Evolutionary conservation across 2,329 filamentous ascomycete genomes (phyloP), one percentile per base, ranked within the genome.

Genomic region (Gnomoniopsis smithogilvyi): DNA sequence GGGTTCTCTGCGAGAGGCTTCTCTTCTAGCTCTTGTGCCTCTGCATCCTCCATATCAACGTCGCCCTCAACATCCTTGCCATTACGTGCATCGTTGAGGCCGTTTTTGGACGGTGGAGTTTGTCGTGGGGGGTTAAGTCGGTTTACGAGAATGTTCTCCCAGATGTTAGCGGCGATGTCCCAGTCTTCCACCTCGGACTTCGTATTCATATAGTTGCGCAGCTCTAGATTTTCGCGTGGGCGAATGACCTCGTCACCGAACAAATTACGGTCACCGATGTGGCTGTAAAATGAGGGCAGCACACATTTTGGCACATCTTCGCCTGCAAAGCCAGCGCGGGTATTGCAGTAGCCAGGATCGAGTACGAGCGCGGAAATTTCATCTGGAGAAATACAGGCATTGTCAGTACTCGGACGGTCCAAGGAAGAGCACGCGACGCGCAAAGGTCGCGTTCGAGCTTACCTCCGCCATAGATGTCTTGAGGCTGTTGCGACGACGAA

Each of bases 311-410:
- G 95, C 0, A 92, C 89, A 76, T 99, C 95, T 83, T 99, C 96
- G 70, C 96, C 95, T 14, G 96, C 96, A 70, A 98, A 99, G 60
- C 95, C 95, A 61, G 93, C 95, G 75, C 96, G 92, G 45, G 91
- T 93, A 66, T 87, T 89, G 70, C 90, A 91, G 78, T 92, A 97
- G 63, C 96, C 95, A 3, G 95, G 91, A 72, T 99, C 95, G 70
- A 99, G 91, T 41, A 99, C 91, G 67, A 99, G 90, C 54, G 96
- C 96, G 38, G 93, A 96, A 65, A 99, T 93, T 79, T 99, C 95
- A 80, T 99, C 95, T 96, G 68, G 59, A 60, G 55, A 47, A 49
- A 30, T 4, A 15, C 52, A 30, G 26, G 61, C 22, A 22, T 46
- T 54, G 63, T 53, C 34, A 56, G 59, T 63, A 68, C 66, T 61